These are phyloP conservation scores for Hibiscus mutabilis DNA, from an alignment of 345 rosid species.

Conservation along the genomic window DNA sequence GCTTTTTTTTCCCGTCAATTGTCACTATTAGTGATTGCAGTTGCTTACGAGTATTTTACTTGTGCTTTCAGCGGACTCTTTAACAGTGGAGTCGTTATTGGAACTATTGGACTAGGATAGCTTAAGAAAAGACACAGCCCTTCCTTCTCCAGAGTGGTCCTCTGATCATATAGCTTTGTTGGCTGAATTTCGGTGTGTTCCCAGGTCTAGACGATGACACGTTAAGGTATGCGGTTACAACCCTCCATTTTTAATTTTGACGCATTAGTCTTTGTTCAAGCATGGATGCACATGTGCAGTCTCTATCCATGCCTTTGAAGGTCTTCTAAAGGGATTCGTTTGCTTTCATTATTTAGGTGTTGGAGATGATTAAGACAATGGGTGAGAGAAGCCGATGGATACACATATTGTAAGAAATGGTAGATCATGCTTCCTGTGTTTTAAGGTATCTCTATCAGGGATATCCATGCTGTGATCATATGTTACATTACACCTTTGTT, in stretches of 20 bases:
- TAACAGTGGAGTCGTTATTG: constrained; percentile 82
- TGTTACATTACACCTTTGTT: constrained; percentile 33
- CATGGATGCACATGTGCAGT: neutral
- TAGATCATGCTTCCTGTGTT: constrained; percentile 30
- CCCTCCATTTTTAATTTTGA: neutral
- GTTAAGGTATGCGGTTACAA: constrained; percentile 18
- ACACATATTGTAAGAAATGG: constrained; percentile 32
- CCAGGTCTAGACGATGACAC: constrained; percentile 80
- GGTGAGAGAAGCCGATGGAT: constrained; percentile 19
- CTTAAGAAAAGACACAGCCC: constrained; percentile 97
- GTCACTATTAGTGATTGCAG: constrained; percentile 1
- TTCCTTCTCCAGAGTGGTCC: constrained; percentile 99
- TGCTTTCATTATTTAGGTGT: neutral
- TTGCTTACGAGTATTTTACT: neutral
- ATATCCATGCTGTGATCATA: constrained; percentile 31
- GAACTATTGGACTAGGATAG: constrained; percentile 97
- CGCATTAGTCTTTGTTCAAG: too few relatives aligned
- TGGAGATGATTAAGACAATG: constrained; percentile 20
- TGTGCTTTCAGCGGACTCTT: constrained; percentile 70
- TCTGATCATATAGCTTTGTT: constrained; percentile 94
- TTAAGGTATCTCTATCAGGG: constrained; percentile 22
- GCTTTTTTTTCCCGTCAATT: too few relatives aligned
- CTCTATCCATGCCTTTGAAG: neutral
- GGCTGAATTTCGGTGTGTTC: constrained; percentile 93
- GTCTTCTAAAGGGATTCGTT: neutral